Evolutionary conservation across 257 asterid species (phyloP), one percentile per base, ranked within the genome.

Genomic region (Petunia axillaris): DNA sequence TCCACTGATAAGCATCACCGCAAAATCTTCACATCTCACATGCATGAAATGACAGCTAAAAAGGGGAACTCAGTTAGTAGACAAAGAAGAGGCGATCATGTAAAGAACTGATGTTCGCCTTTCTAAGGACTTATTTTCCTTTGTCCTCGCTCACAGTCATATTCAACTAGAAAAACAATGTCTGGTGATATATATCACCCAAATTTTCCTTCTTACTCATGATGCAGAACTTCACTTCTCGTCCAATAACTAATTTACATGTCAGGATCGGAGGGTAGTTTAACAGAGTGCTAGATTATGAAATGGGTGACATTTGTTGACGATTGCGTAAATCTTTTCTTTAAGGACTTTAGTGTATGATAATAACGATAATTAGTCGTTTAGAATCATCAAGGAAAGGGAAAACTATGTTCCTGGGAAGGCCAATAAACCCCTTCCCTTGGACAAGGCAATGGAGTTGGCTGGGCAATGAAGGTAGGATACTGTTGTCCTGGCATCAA

Each of bases 381-480:
- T 38, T 64, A 60, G 58, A 2, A 64, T 25, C 82, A 79, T 82
- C 81, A 78, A 14, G 84, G 70, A 35, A 64, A 67, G 70, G 84
- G 74, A 75, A 82, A 59, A 81, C 53, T 82, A 64, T 83, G 89
- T 54, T 80, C 86, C 54, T 89, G 96, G 57, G 91, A 70, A 37
- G 94, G 96, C 87, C 93, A 90, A 79, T n/a, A 75, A 3, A 86
- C 85, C 77, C 89, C 88, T 90, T 94, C 98, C 80, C 97, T 92
- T 66, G 52, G 85, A 80, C 96, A 90, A 41, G 97, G 89, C 84
- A 91, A 83, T 39, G 98, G 97, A 73, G 97, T 91, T 36, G 95
- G 95, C 76, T 88, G 93, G 60, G 97, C 98, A 58, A 94, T 94
- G 88, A 89, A 94, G 76, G 93, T 92, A 2, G 98, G 98, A 84